These are phyloP conservation scores for Baudoinia panamericana DNA, from an alignment of 495 filamentous ascomycete genomes.

Conservation along the genomic window DNA sequence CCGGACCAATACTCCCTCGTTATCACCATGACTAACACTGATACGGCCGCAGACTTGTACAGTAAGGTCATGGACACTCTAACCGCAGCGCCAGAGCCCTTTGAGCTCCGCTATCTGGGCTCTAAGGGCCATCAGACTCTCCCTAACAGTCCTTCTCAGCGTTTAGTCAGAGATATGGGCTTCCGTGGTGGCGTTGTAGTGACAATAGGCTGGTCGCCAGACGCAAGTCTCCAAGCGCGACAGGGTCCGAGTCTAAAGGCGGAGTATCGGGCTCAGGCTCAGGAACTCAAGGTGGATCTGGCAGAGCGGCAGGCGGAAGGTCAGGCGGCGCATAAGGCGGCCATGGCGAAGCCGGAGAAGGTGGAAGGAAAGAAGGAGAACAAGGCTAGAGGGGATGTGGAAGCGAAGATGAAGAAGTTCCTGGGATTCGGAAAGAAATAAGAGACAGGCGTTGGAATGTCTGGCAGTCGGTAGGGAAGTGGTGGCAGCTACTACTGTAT, in stretches of 20 bases:
- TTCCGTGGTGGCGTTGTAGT: constrained; percentile 58
- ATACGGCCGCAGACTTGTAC: constrained; percentile 56
- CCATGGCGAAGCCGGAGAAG: constrained; percentile 24
- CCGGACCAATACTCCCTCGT: constrained; percentile 67
- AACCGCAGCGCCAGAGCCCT: constrained; percentile 33
- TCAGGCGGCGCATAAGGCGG: constrained; percentile 29
- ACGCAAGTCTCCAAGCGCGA: constrained; percentile 35
- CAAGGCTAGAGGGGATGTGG: constrained; percentile 27
- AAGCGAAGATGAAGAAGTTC: constrained; percentile 35
- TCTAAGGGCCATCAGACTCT: constrained; percentile 6
- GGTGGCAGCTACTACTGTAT: too few species aligned
- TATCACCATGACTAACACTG: constrained; percentile 45
- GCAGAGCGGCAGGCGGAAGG: constrained; percentile 30
- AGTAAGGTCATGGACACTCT: constrained; percentile 46
- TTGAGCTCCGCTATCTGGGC: constrained; percentile 38
- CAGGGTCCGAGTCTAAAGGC: constrained; percentile 46
- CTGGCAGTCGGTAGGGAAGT: too few species aligned
- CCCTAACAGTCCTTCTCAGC: constrained; percentile 33
- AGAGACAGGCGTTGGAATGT: background rate
- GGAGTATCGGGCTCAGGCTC: constrained; percentile 52
- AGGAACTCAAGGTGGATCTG: constrained; percentile 47
- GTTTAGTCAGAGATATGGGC: constrained; percentile 58
- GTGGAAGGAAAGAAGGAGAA: constrained; percentile 30
- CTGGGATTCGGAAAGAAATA: constrained; percentile 27
- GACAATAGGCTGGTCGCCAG: constrained; percentile 63